phyloP scores from a whole-genome alignment of 2,329 filamentous ascomycete species.

The Davidsoniella eucalypti region DNA sequence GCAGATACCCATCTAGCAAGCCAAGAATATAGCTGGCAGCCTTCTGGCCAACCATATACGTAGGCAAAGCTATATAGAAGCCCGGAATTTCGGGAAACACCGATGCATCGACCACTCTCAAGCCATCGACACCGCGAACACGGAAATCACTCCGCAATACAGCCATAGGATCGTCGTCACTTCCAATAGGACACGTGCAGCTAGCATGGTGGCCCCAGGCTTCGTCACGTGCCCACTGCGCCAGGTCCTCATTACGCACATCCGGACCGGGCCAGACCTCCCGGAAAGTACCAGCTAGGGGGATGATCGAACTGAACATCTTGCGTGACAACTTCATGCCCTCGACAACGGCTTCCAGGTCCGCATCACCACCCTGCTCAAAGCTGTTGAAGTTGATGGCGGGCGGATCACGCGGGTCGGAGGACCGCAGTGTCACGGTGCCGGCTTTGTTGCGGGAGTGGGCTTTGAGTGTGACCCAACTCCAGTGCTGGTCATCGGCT shows the following conservation, averaged over 20 bases:
- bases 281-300: constrained; percentile 5
- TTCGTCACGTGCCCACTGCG: constrained; percentile 22
- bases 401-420: constrained; percentile 44
- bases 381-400: constrained; percentile 44
- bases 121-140: constrained; percentile 35
- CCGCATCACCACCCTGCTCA: constrained; percentile 29
- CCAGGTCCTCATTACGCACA: constrained; percentile 14
- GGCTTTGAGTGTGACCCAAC: constrained; percentile 32
- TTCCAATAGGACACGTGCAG: constrained; percentile 38
- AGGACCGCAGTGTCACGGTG: constrained; percentile 43
- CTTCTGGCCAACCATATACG: constrained; percentile 44
- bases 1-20: not conserved
- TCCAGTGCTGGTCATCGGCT: constrained; percentile 25
- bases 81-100: constrained; percentile 37
- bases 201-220: constrained; percentile 41
- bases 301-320: constrained; percentile 15
- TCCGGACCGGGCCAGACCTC: constrained; percentile 10
- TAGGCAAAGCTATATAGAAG: constrained; percentile 30
- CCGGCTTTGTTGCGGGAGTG: constrained; percentile 39
- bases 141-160: constrained; percentile 41
- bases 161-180: constrained; percentile 34
- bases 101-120: constrained; percentile 46
- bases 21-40: constrained; percentile 37
- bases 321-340: constrained; percentile 18
- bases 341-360: constrained; percentile 23